Base-by-base conservation (phyloP, 108 stramenopile genomes). In the Phaeodactylum tricornutum region DNA sequence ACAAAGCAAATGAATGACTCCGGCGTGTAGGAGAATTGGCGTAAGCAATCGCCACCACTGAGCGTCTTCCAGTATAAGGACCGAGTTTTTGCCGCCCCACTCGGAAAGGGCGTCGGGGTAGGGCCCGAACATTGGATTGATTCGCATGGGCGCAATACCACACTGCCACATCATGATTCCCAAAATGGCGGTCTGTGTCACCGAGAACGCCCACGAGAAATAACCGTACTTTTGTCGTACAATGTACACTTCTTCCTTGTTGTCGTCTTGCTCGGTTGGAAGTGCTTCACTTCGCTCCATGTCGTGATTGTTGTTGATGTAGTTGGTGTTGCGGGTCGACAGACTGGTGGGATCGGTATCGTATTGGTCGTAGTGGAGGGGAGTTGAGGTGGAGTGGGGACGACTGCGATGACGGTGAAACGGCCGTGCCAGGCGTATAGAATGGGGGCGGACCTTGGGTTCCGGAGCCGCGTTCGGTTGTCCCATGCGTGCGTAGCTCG, bases 1-100 rank as follows among this genome's bases (percentile, higher is more conserved):
- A 21, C 73, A 67, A 8, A 69, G 15, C 40, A 92, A 53, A 41
- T 92, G 90, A 34, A 92, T 68, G 6, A 92, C 35, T 24, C 90
- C 90, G 0, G 82, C 82, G 55, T 92, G 84, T 17, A 92, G 51
- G 19, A 92, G 63, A 42, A 84, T 77, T 14, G 90, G 90, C 2
- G 85, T 85, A 7, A 83, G 15, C 30, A 92, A 39, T 23, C 90
- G 51, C 61, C 65, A 87, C 52, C 62, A 70, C 52, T 92, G 81
- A 15, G 65, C 70, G 34, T 82, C 80, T 4, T 85, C 85, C 19
- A 92, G 50, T 40, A 92, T 87, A 21, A 72, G 38, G 34, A 78
- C 67, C 1, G 85, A 57, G 50, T 92, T 92, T 44, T 92, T 92
- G 44, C 75, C 90, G 14, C 90, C 90, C 84, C 84, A 92, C 23